Evolutionary conservation across 495 filamentous ascomycete genomes (phyloP).

Genomic region (Trichoderma erinaceum): DNA sequence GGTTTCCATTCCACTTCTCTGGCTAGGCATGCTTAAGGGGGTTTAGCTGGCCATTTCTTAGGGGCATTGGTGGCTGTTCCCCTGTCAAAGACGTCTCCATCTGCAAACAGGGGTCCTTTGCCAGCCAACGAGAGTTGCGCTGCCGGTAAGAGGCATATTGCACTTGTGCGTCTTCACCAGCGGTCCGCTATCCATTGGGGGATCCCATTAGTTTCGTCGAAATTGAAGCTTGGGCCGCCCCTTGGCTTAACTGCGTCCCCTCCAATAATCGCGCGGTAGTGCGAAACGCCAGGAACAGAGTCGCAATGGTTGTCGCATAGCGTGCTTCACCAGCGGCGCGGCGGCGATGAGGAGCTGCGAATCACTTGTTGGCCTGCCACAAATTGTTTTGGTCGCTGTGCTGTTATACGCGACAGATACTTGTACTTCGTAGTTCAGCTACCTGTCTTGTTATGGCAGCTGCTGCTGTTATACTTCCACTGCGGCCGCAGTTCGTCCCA

Average conservation of each 20-base stretch:
- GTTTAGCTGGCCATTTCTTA: slow-evolving; percentile 8
- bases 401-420: too few relatives aligned
- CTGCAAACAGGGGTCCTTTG: background rate
- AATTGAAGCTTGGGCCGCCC: background rate
- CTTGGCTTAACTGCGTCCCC: background rate
- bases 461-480: background rate
- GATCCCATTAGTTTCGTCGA: background rate
- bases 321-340: background rate
- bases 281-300: too few relatives aligned
- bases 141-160: background rate
- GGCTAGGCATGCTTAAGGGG: slow-evolving; percentile 1
- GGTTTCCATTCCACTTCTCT: slow-evolving; percentile 3
- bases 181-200: background rate
- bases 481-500: background rate
- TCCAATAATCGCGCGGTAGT: background rate
- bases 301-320: background rate
- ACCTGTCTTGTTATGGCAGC: background rate
- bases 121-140: too few relatives aligned
- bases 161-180: background rate
- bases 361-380: too few relatives aligned
- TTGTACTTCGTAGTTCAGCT: background rate
- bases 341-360: background rate
- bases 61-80: background rate
- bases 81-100: background rate
- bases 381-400: too few relatives aligned